Conservation (phyloP, 1,284 basidiomycete species). For the Stereum hirsutum region DNA sequence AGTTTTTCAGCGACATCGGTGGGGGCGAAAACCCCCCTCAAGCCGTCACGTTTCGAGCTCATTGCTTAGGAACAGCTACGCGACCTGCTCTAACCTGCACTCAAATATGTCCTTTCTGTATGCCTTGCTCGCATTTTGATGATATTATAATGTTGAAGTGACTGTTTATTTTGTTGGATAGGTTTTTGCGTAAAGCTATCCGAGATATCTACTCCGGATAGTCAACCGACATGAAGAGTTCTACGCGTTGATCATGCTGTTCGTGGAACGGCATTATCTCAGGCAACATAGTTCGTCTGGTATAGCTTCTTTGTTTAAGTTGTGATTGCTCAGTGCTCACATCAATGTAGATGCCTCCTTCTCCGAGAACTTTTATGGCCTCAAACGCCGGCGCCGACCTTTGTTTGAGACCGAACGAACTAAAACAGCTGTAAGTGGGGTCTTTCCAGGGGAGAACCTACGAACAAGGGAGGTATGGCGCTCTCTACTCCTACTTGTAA, state of each 20-base stretch:
- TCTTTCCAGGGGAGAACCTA: conserved; percentile 56
- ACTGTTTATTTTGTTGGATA: conserved; percentile 29
- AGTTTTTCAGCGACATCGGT: conserved; percentile 72
- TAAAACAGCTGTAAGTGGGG: conserved; percentile 55
- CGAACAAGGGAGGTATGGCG: conserved; percentile 54
- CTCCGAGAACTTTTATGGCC: conserved; percentile 88
- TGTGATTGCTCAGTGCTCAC: background rate
- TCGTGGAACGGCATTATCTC: conserved; percentile 90
- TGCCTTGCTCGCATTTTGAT: too few relatives aligned
- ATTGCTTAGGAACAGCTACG: conserved; percentile 92
- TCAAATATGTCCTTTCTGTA: conserved; percentile 92
- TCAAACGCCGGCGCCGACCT: conserved; percentile 70
- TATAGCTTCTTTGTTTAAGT: background rate
- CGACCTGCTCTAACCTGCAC: conserved; percentile 87
- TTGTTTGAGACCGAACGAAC: conserved; percentile 60
- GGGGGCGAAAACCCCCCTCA: conserved; percentile 62
- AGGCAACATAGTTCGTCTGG: conserved; percentile 62
- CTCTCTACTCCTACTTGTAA: conserved; percentile 72
- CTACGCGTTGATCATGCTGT: conserved; percentile 81
- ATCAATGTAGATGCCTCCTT: conserved; percentile 73
- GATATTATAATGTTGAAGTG: too few relatives aligned
- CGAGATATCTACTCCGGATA: conserved; percentile 84
- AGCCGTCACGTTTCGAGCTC: conserved; percentile 93
- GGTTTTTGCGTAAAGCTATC: conserved; percentile 95
- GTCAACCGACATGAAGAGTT: conserved; percentile 97